Evolutionary conservation across 805 yeast species (phyloP).

Genomic region (Torulaspora maleeae): DNA sequence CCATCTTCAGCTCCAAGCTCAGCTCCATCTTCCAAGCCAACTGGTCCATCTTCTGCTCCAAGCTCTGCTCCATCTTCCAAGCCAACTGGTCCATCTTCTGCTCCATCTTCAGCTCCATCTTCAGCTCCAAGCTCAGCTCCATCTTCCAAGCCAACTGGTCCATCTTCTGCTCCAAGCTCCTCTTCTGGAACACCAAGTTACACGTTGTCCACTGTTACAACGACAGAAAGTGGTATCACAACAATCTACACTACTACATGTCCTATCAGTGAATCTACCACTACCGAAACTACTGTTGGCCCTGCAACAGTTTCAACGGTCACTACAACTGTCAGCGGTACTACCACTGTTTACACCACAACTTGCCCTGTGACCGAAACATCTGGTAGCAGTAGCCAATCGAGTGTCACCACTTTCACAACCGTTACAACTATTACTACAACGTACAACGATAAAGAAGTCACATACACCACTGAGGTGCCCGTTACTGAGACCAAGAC

Average conservation of each 20-base stretch:
- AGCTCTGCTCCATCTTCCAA: not conserved
- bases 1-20: not conserved
- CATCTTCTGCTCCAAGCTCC: not conserved
- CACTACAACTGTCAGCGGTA: constrained; percentile 3
- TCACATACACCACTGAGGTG: not conserved
- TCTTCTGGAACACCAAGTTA: not conserved
- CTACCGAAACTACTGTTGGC: not conserved
- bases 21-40: not conserved
- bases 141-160: not conserved
- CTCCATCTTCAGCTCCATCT: not conserved
- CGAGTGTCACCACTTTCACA: not conserved
- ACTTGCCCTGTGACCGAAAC: constrained; percentile 3
- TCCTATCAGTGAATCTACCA: not conserved
- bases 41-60: not conserved
- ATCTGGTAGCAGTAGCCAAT: no score
- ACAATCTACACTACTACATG: constrained; percentile 3
- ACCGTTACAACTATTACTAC: constrained; percentile 4
- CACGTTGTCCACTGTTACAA: not conserved
- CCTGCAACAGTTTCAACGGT: constrained; percentile 3
- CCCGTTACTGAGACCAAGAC: not conserved
- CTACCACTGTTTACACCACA: not conserved
- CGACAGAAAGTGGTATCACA: not conserved
- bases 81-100: not conserved
- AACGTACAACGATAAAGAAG: not conserved
- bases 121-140: not conserved